Conservation (phyloP, 2,329 filamentous ascomycete genomes). For the Akanthomyces muscarius region DNA sequence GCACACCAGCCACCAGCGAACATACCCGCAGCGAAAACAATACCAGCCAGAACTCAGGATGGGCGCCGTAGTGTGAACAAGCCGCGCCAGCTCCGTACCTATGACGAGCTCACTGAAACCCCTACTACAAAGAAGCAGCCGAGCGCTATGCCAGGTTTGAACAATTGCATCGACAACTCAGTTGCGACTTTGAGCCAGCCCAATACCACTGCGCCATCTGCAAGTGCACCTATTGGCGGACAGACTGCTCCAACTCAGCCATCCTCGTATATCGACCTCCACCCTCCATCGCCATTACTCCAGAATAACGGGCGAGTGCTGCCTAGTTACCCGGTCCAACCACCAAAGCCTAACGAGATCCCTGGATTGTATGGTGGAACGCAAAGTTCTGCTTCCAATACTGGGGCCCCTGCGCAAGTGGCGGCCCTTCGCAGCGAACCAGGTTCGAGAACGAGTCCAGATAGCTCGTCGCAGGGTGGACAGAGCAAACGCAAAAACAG, state of each 20-base stretch:
- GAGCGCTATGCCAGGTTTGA: constrained; percentile 29
- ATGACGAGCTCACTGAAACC: constrained; percentile 8
- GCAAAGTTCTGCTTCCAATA: constrained; percentile 17
- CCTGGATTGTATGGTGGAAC: constrained; percentile 1
- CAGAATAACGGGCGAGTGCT: constrained; percentile 68
- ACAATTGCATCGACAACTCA: constrained; percentile 24
- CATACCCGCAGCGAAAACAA: constrained; percentile 16
- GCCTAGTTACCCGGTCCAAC: constrained; percentile 70
- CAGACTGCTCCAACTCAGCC: background rate
- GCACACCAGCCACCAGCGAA: background rate
- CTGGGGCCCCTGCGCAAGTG: constrained; percentile 47
- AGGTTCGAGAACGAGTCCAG: constrained; percentile 50
- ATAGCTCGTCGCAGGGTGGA: constrained; percentile 55
- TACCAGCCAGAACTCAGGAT: background rate
- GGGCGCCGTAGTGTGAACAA: constrained; percentile 9
- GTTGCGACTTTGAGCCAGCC: constrained; percentile 17
- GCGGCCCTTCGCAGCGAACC: constrained; percentile 51
- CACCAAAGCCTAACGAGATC: background rate
- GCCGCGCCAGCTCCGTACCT: constrained; percentile 8
- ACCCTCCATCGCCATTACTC: constrained; percentile 58
- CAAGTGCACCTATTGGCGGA: background rate
- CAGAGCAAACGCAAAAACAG: constrained; percentile 43
- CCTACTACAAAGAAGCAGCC: constrained; percentile 1
- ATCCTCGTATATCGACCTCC: constrained; percentile 26
- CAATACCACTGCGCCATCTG: constrained; percentile 26